Percentiles rank a stretch among this genome's conserved stretches.
Evolutionary conservation across 2,329 filamentous ascomycete species (phyloP).

Genomic region (Cordyceps cateniannulata): DNA sequence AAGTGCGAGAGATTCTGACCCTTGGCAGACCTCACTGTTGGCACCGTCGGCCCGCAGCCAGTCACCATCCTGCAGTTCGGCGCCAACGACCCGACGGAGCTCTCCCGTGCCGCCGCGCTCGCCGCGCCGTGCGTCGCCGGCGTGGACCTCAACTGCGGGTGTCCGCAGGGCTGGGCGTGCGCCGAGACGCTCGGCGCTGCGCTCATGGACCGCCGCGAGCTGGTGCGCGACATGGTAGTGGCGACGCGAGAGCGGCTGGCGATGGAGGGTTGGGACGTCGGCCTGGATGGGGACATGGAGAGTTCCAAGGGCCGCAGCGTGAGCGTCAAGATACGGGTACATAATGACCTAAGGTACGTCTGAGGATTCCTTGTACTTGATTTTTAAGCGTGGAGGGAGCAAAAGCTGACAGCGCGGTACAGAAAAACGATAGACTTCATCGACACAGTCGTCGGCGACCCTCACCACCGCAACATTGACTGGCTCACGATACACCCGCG

Average conservation of each 20-base stretch:
- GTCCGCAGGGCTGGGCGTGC: slow-evolving; percentile 67
- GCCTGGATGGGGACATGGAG: slow-evolving; percentile 34
- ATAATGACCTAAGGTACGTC: slow-evolving; percentile 51
- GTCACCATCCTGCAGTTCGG: slow-evolving; percentile 64
- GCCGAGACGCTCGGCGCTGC: slow-evolving; percentile 61
- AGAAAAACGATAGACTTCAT: slow-evolving; percentile 57
- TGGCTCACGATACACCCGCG: slow-evolving; percentile 66
- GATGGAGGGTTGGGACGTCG: slow-evolving; percentile 47
- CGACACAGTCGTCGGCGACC: slow-evolving; percentile 51
- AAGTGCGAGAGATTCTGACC: background rate
- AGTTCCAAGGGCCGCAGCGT: slow-evolving; percentile 48
- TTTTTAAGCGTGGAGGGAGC: no score
- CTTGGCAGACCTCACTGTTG: slow-evolving; percentile 51
- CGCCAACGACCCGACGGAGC: slow-evolving; percentile 52
- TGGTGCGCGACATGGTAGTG: slow-evolving; percentile 60
- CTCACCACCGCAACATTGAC: slow-evolving; percentile 48
- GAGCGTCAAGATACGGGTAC: slow-evolving; percentile 65
- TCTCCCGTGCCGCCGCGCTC: slow-evolving; percentile 55
- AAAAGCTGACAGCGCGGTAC: background rate
- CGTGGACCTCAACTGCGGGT: slow-evolving; percentile 67
- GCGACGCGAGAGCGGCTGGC: slow-evolving; percentile 47
- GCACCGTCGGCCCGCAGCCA: slow-evolving; percentile 44
- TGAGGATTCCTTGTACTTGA: background rate
- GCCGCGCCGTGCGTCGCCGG: slow-evolving; percentile 57
- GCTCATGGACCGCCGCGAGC: slow-evolving; percentile 58